phyloP scores from a whole-genome alignment of 139 green algal genomes.

The Spirogloea muscicola region DNA sequence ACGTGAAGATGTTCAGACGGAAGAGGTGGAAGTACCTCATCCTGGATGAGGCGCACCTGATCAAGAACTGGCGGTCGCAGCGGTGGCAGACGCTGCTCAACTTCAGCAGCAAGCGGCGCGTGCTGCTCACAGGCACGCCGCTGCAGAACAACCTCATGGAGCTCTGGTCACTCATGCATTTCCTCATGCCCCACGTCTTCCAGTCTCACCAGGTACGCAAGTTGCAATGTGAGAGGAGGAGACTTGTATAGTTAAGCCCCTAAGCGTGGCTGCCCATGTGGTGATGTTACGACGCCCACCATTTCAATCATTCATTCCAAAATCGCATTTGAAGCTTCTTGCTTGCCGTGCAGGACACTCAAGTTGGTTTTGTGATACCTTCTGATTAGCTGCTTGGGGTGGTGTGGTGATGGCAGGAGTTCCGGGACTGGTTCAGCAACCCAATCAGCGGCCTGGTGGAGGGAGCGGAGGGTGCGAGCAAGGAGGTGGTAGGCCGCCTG shows the following conservation, averaged over 20 bases:
- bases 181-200: conserved; percentile 89
- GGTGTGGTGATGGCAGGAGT: too few species aligned
- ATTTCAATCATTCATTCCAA: too few species aligned
- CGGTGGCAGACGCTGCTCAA: conserved; percentile 96
- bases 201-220: conserved; percentile 52
- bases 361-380: too few species aligned
- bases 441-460: conserved; percentile 60
- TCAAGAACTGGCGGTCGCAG: conserved; percentile 99
- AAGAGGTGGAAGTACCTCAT: conserved; percentile 99
- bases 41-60: conserved; percentile 99
- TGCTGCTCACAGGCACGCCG: conserved; percentile 92
- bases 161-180: conserved; percentile 97
- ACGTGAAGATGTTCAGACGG: conserved; percentile 88
- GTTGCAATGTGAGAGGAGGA: too few species aligned
- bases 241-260: too few species aligned
- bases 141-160: conserved; percentile 99
- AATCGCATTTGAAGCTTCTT: too few species aligned
- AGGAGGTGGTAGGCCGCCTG: conserved; percentile 84
- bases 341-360: too few species aligned
- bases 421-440: conserved; percentile 94
- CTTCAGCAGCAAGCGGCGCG: conserved; percentile 88
- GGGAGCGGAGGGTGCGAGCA: conserved; percentile 61
- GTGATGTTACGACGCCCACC: too few species aligned
- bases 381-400: too few species aligned
- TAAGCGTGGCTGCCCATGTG: too few species aligned